Base-by-base conservation (phyloP, 768 basidiomycete species). In the Candolleomyces eurysporus region DNA sequence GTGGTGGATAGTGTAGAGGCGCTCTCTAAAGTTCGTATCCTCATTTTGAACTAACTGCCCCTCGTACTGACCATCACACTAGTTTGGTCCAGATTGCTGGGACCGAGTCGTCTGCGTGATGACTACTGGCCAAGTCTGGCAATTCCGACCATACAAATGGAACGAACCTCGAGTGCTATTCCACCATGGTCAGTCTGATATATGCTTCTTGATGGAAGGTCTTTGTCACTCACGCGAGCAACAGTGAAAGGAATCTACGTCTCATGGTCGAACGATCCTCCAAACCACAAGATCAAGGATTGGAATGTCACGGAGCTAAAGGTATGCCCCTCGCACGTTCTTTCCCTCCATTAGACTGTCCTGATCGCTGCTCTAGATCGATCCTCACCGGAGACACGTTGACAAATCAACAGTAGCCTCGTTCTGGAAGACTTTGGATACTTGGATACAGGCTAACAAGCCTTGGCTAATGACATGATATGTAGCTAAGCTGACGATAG, bases 91-190 rank as follows among this genome's bases (percentile, higher is more conserved):
- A 4, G 96, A 97, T 62, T 91, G 94, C 2, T 98, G 96, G 96
- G 95, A 98, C 59, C 85, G 96, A 42, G 97, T 99, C 5, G 90
- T 97, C 4, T 97, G 96, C 65, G 96, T 99, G 16, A 90, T 97
- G 87, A 98, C 97, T 9, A 99, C 97, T 0, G 97, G 97, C 1
- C 96, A 98, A 67, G 90, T 91, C 36, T 98, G 97, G 97, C 97
- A 99, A 72, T 99, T 99, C 76, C 82, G 89, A 60, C 90, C 92
- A 17, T 98, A 98, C 77, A 96, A 96, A 71, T 99, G 96, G 96
- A 88, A 83, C 54, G 95, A 98, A 68, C 97, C 97, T 0, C 86
- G 87, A 62, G 84, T 90, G 55, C 75, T 99, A 30, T 98, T 99
- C 76, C 92, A 97, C 70, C 91, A 98, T 68, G 95, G 96, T 96